Conservation (phyloP, 2,329 filamentous ascomycete genomes). For the Leptosphaerulina australis region DNA sequence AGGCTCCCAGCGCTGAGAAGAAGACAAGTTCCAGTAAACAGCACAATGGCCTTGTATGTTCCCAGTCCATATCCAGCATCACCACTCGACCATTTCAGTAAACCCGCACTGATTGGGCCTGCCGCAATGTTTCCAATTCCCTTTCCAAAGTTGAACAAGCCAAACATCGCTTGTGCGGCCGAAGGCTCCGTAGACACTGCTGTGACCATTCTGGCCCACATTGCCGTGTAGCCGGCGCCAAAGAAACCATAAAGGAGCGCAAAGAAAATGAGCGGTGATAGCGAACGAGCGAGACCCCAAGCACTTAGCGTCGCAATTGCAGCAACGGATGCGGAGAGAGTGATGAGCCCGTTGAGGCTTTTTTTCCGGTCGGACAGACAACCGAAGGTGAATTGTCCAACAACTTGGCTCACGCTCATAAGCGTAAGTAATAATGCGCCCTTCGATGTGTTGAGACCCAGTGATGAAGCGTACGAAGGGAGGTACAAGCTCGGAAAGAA, state of each 20-base stretch:
- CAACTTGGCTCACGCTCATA: slow-evolving; percentile 42
- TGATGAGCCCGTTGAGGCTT: slow-evolving; percentile 41
- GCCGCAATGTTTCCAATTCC: slow-evolving; percentile 56
- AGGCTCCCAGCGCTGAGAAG: slow-evolving; percentile 21
- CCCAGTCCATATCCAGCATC: slow-evolving; percentile 17
- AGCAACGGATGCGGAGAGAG: slow-evolving; percentile 37
- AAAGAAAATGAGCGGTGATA: slow-evolving; percentile 46
- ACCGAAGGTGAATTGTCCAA: slow-evolving; percentile 46
- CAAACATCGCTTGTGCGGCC: slow-evolving; percentile 51
- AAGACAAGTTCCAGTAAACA: slow-evolving; percentile 24
- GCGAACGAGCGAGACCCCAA: slow-evolving; percentile 51
- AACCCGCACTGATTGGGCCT: slow-evolving; percentile 55
- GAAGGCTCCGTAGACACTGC: slow-evolving; percentile 44
- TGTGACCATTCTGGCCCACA: slow-evolving; percentile 51
- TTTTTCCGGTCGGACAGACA: slow-evolving; percentile 44
- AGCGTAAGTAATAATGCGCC: slow-evolving; percentile 43
- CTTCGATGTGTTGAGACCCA: slow-evolving; percentile 26
- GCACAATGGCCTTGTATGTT: slow-evolving; percentile 21
- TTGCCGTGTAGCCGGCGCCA: slow-evolving; percentile 45
- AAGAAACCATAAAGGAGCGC: slow-evolving; percentile 50
- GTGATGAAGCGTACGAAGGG: slow-evolving; percentile 39
- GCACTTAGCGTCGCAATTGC: slow-evolving; percentile 45
- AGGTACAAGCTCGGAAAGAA: slow-evolving; percentile 50
- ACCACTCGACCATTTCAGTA: slow-evolving; percentile 22
- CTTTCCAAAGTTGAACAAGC: slow-evolving; percentile 52